Base-by-base conservation (phyloP, 1,284 basidiomycete species). In the Acaromyces ingoldii region DNA sequence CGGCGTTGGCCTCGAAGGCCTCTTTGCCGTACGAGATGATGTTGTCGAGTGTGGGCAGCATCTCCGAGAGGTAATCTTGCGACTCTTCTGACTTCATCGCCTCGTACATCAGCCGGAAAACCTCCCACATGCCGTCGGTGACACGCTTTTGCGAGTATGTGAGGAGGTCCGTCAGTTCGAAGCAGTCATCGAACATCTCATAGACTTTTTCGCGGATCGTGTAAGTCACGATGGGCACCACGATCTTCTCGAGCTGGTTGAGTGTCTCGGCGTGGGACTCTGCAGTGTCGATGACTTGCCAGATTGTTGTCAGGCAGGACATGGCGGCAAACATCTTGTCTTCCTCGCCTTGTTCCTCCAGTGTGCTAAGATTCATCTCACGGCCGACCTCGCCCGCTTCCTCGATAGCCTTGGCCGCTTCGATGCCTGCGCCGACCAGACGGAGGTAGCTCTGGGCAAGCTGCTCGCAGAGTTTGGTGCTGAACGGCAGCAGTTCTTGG, bases 161-260 rank as follows among this genome's bases (percentile, higher is more conserved):
- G 49, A 92, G 77, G 56, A 81, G 85, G 70, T 93, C 91, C 44
- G 89, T 83, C 33, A 93, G 79, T 62, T 91, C 89, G 68, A 88
- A 89, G 79, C 88, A 84, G 72, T 89, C 88, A 76, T 91, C 89
- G 70, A 89, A 88, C 31, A 92, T 79, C 70, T 93, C 89, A 87
- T 63, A 28, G 1, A 39, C 67, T 45, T 76, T 70, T 46, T 77
- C 65, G 15, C 34, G 42, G 13, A 92, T 77, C 2, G 89, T 91
- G 67, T 84, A 85, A 6, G 80, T 78, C 56, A 93, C 83, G 59
- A 87, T 82, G 22, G 89, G 89, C 59, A 89, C 82, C 40, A 91
- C 80, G 49, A 88, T 83, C 62, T 86, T 84, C 73, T 91, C 88
- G 19, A 92, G 81, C 68, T 91, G 85, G 2, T 81, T 80, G 42